These are phyloP conservation scores for Perilla frutescens DNA, from an alignment of 257 asterid genomes.

Conservation along the genomic window DNA sequence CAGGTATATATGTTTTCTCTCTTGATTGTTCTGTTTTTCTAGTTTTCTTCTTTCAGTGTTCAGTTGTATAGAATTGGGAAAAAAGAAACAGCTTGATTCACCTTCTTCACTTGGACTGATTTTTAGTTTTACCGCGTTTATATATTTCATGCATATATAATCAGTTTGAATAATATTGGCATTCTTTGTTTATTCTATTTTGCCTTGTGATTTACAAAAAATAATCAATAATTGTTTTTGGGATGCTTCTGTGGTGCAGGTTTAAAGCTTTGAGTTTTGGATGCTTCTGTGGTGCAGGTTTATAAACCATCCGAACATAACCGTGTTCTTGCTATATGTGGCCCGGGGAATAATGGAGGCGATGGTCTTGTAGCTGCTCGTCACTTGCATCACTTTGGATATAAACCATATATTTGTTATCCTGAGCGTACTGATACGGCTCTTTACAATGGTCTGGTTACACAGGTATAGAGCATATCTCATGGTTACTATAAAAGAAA, in stretches of 20 bases:
- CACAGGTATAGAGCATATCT: slow-evolving; percentile 62
- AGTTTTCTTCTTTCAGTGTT: not conserved
- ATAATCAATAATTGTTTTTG: not conserved
- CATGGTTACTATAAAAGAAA: not conserved
- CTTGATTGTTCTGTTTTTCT: slow-evolving; percentile 6
- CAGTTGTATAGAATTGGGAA: not conserved
- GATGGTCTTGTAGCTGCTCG: slow-evolving; percentile 99
- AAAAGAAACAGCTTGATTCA: not conserved
- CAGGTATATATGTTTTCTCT: slow-evolving; percentile 39
- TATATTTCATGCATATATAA: not conserved
- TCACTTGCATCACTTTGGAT: slow-evolving; percentile 91
- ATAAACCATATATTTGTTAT: slow-evolving; percentile 73
- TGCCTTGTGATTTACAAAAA: not conserved
- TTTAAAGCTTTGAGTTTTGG: not conserved
- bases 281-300: slow-evolving; percentile 54
- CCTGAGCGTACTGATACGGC: slow-evolving; percentile 84
- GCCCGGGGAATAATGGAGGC: slow-evolving; percentile 98
- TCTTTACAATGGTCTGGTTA: slow-evolving; percentile 77
- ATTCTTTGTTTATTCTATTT: not conserved
- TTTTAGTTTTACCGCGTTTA: not conserved
- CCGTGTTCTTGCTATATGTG: slow-evolving; percentile 84
- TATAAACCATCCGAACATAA: slow-evolving; percentile 59
- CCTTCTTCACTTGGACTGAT: slow-evolving; percentile 2
- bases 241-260: not conserved
- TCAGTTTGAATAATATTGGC: too few relatives aligned